These are phyloP conservation scores for Coemansia reversa DNA, from an alignment of 192 early-diverging fungal species.

Conservation along the genomic window DNA sequence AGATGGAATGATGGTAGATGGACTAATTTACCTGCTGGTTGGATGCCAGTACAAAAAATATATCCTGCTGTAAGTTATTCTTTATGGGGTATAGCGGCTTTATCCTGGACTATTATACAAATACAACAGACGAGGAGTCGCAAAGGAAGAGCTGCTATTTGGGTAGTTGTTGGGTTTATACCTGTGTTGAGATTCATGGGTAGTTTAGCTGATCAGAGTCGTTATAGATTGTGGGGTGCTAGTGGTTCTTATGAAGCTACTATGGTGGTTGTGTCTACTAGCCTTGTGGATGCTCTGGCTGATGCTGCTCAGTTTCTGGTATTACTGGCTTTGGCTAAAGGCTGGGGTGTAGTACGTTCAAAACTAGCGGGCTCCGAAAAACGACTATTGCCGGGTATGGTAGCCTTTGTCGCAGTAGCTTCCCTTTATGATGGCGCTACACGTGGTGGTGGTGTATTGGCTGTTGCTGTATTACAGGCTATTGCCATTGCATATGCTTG, in stretches of 20 bases:
- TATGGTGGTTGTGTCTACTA: constrained; percentile 41
- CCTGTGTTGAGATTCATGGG: constrained; percentile 41
- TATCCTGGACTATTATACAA: constrained; percentile 20
- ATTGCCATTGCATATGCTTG: constrained; percentile 28
- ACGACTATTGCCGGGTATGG: constrained; percentile 37
- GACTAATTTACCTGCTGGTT: constrained; percentile 47
- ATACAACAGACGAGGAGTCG: constrained; percentile 3
- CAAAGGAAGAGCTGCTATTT: constrained; percentile 7
- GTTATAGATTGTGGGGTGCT: constrained; percentile 28
- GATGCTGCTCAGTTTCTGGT: constrained; percentile 34
- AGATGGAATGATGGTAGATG: constrained; percentile 42
- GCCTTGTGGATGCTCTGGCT: constrained; percentile 45
- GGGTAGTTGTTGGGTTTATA: constrained; percentile 22
- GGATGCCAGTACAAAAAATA: constrained; percentile 48
- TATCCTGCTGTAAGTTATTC: constrained; percentile 33
- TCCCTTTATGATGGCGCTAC: constrained; percentile 48
- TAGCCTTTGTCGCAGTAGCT: constrained; percentile 33
- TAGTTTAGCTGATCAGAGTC: constrained; percentile 47
- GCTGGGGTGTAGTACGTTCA: constrained; percentile 47
- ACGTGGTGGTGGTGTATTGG: constrained; percentile 43
- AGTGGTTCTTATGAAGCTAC: constrained; percentile 42
- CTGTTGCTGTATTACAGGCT: constrained; percentile 32
- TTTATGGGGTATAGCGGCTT: constrained; percentile 29
- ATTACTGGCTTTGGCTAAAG: constrained; percentile 42
- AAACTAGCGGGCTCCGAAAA: constrained; percentile 44